Evolutionary conservation across 164 flowering plant genomes (phyloP).

Genomic region (Aristolochia californica): DNA sequence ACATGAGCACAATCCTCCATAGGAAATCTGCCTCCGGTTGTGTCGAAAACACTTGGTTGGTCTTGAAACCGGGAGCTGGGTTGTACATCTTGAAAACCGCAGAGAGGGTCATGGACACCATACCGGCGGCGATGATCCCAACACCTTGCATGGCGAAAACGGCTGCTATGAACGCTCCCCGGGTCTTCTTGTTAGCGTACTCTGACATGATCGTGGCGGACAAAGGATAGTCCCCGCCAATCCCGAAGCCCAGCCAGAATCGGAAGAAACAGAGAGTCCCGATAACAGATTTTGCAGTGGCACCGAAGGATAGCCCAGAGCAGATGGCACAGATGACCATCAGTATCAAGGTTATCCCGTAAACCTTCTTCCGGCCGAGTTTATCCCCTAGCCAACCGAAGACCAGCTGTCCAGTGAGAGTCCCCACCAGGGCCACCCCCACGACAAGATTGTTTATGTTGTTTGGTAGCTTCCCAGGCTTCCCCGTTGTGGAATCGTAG

Average conservation of each 20-base stretch:
- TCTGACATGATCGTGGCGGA: conserved; percentile 53
- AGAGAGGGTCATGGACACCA: conserved; percentile 37
- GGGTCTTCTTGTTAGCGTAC: too few relatives aligned
- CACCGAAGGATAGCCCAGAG: conserved; percentile 47
- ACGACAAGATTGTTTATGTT: conserved; percentile 24
- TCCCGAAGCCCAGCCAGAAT: conserved; percentile 57
- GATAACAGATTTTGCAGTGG: conserved; percentile 20
- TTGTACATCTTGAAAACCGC: conserved; percentile 15
- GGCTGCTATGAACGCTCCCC: too few relatives aligned
- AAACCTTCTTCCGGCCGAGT: conserved; percentile 42
- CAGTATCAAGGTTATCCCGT: conserved; percentile 45
- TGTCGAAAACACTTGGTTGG: conserved; percentile 14
- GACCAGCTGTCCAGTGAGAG: conserved; percentile 38
- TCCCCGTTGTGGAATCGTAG: conserved; percentile 6
- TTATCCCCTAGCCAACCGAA: conserved; percentile 51
- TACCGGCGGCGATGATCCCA: conserved; percentile 47
- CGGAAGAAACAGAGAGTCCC: conserved; percentile 46
- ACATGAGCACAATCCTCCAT: conserved; percentile 67
- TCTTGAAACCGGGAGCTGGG: conserved; percentile 5
- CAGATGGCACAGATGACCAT: conserved; percentile 45
- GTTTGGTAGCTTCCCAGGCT: conserved; percentile 35
- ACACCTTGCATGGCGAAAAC: too few relatives aligned
- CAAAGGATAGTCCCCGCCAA: conserved; percentile 43
- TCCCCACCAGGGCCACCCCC: conserved; percentile 44
- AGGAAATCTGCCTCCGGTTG: conserved; percentile 46